These are phyloP conservation scores for Candolleomyces efflorescens DNA, from an alignment of 768 basidiomycete species.

Conservation along the genomic window DNA sequence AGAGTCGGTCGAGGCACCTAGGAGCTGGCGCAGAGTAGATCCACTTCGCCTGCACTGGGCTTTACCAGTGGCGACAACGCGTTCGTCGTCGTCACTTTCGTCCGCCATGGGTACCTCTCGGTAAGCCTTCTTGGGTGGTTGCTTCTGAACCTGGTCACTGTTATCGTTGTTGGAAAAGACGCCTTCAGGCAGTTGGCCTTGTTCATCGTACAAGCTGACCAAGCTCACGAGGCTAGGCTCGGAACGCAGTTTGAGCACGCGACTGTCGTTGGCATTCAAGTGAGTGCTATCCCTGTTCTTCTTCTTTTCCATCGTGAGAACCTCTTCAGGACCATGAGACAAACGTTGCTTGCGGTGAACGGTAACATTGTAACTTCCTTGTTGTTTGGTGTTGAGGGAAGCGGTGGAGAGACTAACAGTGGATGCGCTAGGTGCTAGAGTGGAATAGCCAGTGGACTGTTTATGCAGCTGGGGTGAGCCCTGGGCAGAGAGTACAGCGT, in stretches of 20 bases:
- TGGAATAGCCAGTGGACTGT: constrained; percentile 6
- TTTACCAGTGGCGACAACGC: constrained; percentile 33
- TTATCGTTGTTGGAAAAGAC: constrained; percentile 62
- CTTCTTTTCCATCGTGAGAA: background rate
- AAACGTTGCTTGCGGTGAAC: constrained; percentile 50
- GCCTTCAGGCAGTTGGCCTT: constrained; percentile 56
- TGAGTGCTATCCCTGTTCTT: constrained; percentile 26
- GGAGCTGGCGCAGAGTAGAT: constrained; percentile 69
- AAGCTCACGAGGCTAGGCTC: constrained; percentile 79
- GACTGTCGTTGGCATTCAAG: constrained; percentile 34
- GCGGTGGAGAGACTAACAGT: constrained; percentile 50
- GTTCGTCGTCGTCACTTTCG: background rate
- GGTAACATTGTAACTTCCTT: constrained; percentile 64
- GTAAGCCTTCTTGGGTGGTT: background rate
- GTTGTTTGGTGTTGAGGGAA: constrained; percentile 43
- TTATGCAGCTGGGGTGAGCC: background rate
- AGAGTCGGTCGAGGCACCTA: constrained; percentile 47
- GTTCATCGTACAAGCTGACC: constrained; percentile 67
- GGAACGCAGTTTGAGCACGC: constrained; percentile 57
- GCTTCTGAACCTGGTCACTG: background rate
- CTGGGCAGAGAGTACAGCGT: constrained; percentile 32
- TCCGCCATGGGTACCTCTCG: background rate
- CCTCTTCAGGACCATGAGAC: background rate
- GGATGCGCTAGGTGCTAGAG: constrained; percentile 46
- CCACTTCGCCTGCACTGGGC: constrained; percentile 58